Evolutionary conservation across 495 filamentous ascomycete genomes (phyloP), one percentile per base, ranked within the genome.

Genomic region (Bombardia bombarda): DNA sequence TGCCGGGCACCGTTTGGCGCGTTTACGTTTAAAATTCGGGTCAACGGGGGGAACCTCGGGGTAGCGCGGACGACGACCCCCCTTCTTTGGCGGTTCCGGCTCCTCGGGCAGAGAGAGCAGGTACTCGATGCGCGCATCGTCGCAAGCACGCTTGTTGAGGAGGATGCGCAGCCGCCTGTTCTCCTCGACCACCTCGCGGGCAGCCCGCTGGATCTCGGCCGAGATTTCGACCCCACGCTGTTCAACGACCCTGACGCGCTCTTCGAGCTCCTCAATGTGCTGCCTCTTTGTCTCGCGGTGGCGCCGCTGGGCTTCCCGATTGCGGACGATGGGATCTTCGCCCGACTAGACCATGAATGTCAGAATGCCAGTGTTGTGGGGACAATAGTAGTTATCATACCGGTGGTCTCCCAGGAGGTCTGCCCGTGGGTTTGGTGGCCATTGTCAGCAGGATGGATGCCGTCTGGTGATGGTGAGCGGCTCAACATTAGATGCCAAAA

Each of bases 251-350:
- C 73, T 71, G 34, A 86, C 56, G 43, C 75, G 79, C 32, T 71
- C 56, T 55, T 92, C 86, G 22, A 92, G 67, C 18, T 84, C 78
- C 25, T 75, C 65, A 16, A 87, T 60, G 56, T 93, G 85, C 55
- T 88, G 81, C 63, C 85, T 87, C 45, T 78, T 77, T 18, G 81
- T 70, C 10, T 85, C 84, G 19, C 87, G 79, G 35, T 83, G 87
- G 28, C 80, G 82, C 32, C 87, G 77, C 54, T 92, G 87, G 57
- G 92, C 92, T 36, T 90, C 83, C n/a, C 87, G 74, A 35, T 80
- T 72, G 31, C 79, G 78, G 17, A 64, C 62, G 17, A 75, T 67
- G 44, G 72, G 67, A 35, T 62, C 50, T 43, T 68, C 68, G 38
- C 61, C 47, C 43, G 53, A 4, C 13, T 30, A 30, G 7, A 7